These are phyloP conservation scores for Tilletia walkeri DNA, from an alignment of 1,284 basidiomycete genomes.

Conservation along the genomic window DNA sequence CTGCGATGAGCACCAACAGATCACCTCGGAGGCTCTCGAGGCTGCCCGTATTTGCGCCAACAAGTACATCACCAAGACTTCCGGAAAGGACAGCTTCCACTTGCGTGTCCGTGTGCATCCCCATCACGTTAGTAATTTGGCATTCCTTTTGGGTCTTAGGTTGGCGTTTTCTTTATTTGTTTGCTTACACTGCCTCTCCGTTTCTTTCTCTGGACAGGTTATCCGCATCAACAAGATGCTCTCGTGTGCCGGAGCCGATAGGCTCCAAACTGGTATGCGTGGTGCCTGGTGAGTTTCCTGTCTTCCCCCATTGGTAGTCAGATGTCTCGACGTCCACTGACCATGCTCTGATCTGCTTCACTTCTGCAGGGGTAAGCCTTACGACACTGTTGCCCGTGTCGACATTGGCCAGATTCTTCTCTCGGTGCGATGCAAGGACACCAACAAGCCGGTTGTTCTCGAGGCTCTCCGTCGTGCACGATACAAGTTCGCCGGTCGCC, in stretches of 20 bases:
- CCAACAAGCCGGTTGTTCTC: slow-evolving; percentile 81
- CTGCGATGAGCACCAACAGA: slow-evolving; percentile 97
- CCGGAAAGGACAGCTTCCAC: slow-evolving; percentile 99
- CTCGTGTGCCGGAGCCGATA: slow-evolving; percentile 97
- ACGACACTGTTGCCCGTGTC: slow-evolving; percentile 89
- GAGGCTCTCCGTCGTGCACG: slow-evolving; percentile 83
- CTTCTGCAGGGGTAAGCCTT: slow-evolving; percentile 73
- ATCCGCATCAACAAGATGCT: slow-evolving; percentile 99
- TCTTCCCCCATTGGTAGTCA: not conserved
- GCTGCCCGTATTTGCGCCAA: slow-evolving; percentile 98
- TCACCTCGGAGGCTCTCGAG: slow-evolving; percentile 93
- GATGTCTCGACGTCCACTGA: not conserved
- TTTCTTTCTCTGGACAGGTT: slow-evolving; percentile 58
- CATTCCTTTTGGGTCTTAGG: slow-evolving; percentile 67
- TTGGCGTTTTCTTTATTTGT: no score
- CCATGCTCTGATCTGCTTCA: not conserved
- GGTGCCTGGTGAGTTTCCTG: slow-evolving; percentile 72
- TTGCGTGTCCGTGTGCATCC: slow-evolving; percentile 95
- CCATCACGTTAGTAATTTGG: slow-evolving; percentile 1
- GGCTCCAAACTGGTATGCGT: slow-evolving; percentile 94
- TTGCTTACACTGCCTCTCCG: not conserved
- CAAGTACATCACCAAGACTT: slow-evolving; percentile 98
- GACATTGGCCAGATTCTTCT: slow-evolving; percentile 97
- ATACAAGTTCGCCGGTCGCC: slow-evolving; percentile 98
- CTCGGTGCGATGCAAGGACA: slow-evolving; percentile 89